Base-by-base conservation (phyloP, 176 grass and related monocot genomes). In the Thinopyrum elongatum region DNA sequence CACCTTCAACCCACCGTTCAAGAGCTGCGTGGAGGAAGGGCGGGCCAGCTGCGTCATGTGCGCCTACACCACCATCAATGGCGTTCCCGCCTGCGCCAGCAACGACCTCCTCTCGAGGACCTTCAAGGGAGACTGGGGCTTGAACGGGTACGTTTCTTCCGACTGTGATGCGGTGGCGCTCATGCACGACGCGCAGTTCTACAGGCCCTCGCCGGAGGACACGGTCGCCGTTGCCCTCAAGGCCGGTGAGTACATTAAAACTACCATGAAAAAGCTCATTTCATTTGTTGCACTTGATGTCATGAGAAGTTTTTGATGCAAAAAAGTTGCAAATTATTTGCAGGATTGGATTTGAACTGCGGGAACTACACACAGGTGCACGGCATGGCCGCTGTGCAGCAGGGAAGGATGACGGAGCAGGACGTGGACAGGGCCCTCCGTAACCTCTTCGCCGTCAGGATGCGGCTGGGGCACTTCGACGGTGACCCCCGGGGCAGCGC, bases 281-380 rank as follows among this genome's bases (percentile, higher is more conserved):
- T 51, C 1, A 51, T 38, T 26, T 38, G 22, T 60, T 78, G 28
- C 12, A 16, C 22, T 8, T 58, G 14, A 39, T 23, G 36, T 3
- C 0, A 19, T 53, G 21, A 10, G 1, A 27, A 30, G 7, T 1
- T 10, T 22, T 9, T 62, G 0, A 83, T 27, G 22, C 12, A 25
- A 58, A 79, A 71, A 79, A 1, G 41, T 34, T 22, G 2, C 29
- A 4, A 74, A 30, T 6, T 21, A 7, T 14, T 62, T 65, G 12
- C 92, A 97, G 95, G 95, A 5, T 25, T 95, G 77, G 95, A 95
- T 81, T 9, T 98, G 53, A 82, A 95, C 80, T 95, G 95, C 65
- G 95, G 95, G 0, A 76, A 9, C 11, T 93, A 93, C 76, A 74
- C 89, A 2, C 80, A 87, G 23, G 46, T 78, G 28, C 89, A 95